Base-by-base conservation (phyloP, 2,329 filamentous ascomycete genomes). In the Colletotrichum nymphaeae region DNA sequence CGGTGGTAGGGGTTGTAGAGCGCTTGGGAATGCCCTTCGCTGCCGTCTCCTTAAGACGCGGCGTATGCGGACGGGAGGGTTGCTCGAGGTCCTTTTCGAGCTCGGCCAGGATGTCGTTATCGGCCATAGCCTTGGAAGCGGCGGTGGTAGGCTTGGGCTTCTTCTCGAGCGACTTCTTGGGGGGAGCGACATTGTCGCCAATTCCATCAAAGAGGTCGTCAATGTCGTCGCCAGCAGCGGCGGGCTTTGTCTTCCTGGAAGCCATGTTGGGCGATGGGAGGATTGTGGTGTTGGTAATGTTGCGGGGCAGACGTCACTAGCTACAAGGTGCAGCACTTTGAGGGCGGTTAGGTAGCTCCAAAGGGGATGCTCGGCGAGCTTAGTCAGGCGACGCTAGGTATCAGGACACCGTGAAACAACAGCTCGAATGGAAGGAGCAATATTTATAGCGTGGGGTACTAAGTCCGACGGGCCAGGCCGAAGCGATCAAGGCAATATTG, bases 41-140 rank as follows among this genome's bases (percentile, higher is more conserved):
- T 22, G 84, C 82, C 69, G 86, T 82, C 74, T 88, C 90, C 77
- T 90, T 89, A 80, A 91, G 82, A 77, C 94, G 93, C 52, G 96
- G 97, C 1, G 96, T 98, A 78, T 94, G 93, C 19, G 96, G 94
- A 60, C 95, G 92, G 75, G 92, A 92, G 37, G 94, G 89, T 79
- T 92, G 87, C 81, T 94, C 73, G 24, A 75, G 63, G 30, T 76
- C 74, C 66, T 92, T 92, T 81, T 97, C 94, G 74, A 98, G 90
- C 78, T 98, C 95, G 75, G 95, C 95, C 52, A 98, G 89, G 71
- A 96, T 91, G 81, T 98, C 95, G 77, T 94, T 89, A 78, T 92
- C 88, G 77, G 82, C 79, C 79, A 83, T 83, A 64, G 84, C 79
- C 80, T 88, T 89, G 76, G 86, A 83, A 67, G 85, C 82, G 68